These are phyloP conservation scores for Leishmania turanica DNA, from an alignment of 208 protist genomes.

Conservation along the genomic window DNA sequence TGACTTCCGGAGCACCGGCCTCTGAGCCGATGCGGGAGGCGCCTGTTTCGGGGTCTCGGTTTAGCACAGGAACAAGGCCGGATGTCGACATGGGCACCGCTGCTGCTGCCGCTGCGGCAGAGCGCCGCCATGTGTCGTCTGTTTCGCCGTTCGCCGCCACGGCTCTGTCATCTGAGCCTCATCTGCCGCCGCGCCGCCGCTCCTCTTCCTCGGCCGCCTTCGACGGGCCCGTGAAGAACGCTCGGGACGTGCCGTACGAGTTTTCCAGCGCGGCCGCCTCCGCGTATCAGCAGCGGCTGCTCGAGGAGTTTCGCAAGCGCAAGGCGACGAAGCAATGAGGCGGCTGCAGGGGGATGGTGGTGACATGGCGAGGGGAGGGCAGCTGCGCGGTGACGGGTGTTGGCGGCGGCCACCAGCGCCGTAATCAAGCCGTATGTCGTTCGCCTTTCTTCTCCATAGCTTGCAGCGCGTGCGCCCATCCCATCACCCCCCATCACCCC, in stretches of 20 bases:
- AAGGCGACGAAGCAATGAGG: conserved; percentile 21
- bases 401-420: neutral
- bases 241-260: conserved; percentile 53
- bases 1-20: neutral
- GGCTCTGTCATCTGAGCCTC: neutral
- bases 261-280: conserved; percentile 77
- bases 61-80: neutral
- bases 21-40: neutral
- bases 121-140: neutral
- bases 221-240: conserved; percentile 29
- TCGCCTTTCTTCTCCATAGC: neutral
- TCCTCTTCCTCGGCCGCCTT: conserved; percentile 18
- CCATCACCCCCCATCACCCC: too few relatives aligned
- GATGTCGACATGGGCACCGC: neutral
- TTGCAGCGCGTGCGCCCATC: neutral
- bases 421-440: neutral
- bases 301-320: conserved; percentile 70
- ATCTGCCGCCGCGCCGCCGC: conserved; percentile 10
- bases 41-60: neutral
- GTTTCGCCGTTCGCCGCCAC: neutral
- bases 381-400: neutral
- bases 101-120: neutral
- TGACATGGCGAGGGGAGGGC: neutral
- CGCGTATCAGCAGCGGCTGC: conserved; percentile 82
- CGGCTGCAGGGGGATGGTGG: neutral